Conservation (phyloP, 2,329 filamentous ascomycete genomes). For the Raffaelea ambrosiae region DNA sequence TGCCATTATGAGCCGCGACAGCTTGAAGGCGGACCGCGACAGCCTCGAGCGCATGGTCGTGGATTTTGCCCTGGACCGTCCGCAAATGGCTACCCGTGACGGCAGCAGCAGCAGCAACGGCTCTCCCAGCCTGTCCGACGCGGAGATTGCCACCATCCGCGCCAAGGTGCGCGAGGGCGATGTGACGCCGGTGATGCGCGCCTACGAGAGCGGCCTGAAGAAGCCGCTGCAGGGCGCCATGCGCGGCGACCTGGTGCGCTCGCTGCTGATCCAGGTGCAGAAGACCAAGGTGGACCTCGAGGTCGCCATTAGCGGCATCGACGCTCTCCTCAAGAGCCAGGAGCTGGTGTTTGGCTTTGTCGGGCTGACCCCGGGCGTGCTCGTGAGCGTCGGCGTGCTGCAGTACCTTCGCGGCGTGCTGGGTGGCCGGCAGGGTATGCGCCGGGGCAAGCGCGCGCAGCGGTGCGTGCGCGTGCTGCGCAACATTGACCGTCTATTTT, state of each 20-base stretch:
- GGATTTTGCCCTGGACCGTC: slow-evolving; percentile 83
- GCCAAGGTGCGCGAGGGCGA: slow-evolving; percentile 83
- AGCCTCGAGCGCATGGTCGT: slow-evolving; percentile 97
- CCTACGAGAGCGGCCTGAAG: slow-evolving; percentile 83
- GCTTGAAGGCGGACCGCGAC: slow-evolving; percentile 78
- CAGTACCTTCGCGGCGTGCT: slow-evolving; percentile 65
- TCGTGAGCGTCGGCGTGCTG: slow-evolving; percentile 68
- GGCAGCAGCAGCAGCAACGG: slow-evolving; percentile 32
- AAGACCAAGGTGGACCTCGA: slow-evolving; percentile 99
- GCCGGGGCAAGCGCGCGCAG: slow-evolving; percentile 55
- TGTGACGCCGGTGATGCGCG: slow-evolving; percentile 80
- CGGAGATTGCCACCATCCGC: slow-evolving; percentile 65
- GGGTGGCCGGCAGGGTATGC: slow-evolving; percentile 61
- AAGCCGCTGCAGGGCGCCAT: slow-evolving; percentile 76
- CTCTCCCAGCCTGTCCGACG: slow-evolving; percentile 56
- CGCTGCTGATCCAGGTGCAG: slow-evolving; percentile 90
- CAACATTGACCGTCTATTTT: slow-evolving; percentile 77
- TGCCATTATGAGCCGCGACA: slow-evolving; percentile 91
- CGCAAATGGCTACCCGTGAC: slow-evolving; percentile 52
- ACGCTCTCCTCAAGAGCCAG: slow-evolving; percentile 88
- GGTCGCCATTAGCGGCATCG: slow-evolving; percentile 90
- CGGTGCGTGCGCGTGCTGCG: slow-evolving; percentile 70
- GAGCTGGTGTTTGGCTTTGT: slow-evolving; percentile 98
- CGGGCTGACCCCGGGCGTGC: slow-evolving; percentile 82
- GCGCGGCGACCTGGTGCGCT: slow-evolving; percentile 77